A percentile compares a stretch with the other conserved stretches of the same genome.
Evolutionary conservation across 2,329 filamentous ascomycete species (phyloP).

Genomic region (Blastomyces emzantsi): DNA sequence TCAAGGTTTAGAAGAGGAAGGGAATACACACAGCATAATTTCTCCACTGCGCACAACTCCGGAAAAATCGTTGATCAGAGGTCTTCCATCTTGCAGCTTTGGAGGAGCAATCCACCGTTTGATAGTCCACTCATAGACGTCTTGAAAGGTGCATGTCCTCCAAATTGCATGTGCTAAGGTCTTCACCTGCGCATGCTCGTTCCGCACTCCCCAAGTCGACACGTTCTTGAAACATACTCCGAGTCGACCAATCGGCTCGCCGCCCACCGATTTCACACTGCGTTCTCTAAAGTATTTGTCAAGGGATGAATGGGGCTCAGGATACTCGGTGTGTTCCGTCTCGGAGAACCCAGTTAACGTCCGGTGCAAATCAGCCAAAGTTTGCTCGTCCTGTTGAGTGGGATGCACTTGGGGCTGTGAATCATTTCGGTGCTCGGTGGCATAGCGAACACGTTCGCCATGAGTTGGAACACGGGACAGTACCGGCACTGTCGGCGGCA

Average conservation of each 20-base stretch:
- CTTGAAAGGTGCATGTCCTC: slow-evolving; percentile 67
- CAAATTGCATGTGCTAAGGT: slow-evolving; percentile 61
- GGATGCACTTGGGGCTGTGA: slow-evolving; percentile 21
- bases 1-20: background rate
- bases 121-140: slow-evolving; percentile 48
- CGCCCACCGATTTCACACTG: slow-evolving; percentile 53
- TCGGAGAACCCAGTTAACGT: slow-evolving; percentile 22
- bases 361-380: slow-evolving; percentile 26
- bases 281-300: slow-evolving; percentile 61
- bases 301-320: slow-evolving; percentile 51
- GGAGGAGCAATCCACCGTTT: slow-evolving; percentile 39
- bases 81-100: slow-evolving; percentile 39
- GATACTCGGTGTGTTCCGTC: slow-evolving; percentile 14
- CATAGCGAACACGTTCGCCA: background rate
- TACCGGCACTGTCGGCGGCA: slow-evolving; percentile 7
- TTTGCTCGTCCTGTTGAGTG: slow-evolving; percentile 24
- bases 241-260: slow-evolving; percentile 46
- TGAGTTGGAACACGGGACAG: slow-evolving; percentile 5
- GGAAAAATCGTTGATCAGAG: slow-evolving; percentile 54
- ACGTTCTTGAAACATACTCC: slow-evolving; percentile 65
- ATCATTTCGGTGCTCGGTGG: slow-evolving; percentile 8
- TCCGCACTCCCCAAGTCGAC: slow-evolving; percentile 59
- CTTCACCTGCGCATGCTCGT: slow-evolving; percentile 53
- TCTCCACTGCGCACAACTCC: slow-evolving; percentile 57
- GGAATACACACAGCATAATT: slow-evolving; percentile 49